Base-by-base conservation (phyloP, 2,329 filamentous ascomycete genomes). In the Cyphellophora attinorum region DNA sequence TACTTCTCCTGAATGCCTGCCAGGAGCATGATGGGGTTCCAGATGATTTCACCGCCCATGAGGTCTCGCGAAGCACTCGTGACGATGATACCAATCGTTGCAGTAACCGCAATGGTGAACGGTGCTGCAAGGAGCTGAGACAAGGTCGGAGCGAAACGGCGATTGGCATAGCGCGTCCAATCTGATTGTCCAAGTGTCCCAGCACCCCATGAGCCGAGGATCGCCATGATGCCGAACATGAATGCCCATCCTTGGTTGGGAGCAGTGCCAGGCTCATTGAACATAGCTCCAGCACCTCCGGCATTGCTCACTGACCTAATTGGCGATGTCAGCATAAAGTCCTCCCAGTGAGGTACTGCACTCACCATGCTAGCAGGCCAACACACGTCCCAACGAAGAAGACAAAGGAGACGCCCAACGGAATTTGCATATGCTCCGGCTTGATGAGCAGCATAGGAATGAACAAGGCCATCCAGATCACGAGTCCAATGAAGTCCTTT, bases 21-120 rank as follows among this genome's bases (percentile, higher is more conserved):
- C 5, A 62, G 52, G 12, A 61, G 46, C 35, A 54, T 49, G 30
- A 61, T 57, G 3, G 59, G 59, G 28, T 60, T 60, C 59, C 59
- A 61, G 30, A 59, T 48, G 31, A 57, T 50, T 35, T 57, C 48
- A 2, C 56, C 47, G 11, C 48, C 32, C 6, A 52, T 31, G 27
- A 46, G 8, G n/a, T 25, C 45, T 6, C 47, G 47, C 8, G 55
- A 41, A 3, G 55, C 57, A 19, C 51, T 56, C 2, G 59, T 60
- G 28, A 60, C 53, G 11, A 61, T 45, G 13, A 63, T 54, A 2
- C 58, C 58, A 32, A 54, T 53, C 10, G 57, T 48, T 6, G 57
- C 53, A 5, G 56, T 60, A 21, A 60, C 39, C 6, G 54, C 50
- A 34, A 61, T 59, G 4, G 54, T 57, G 11, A 60, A 42, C 5